Base-by-base conservation (phyloP, 345 rosid species). In the Eucalyptus urophylla region DNA sequence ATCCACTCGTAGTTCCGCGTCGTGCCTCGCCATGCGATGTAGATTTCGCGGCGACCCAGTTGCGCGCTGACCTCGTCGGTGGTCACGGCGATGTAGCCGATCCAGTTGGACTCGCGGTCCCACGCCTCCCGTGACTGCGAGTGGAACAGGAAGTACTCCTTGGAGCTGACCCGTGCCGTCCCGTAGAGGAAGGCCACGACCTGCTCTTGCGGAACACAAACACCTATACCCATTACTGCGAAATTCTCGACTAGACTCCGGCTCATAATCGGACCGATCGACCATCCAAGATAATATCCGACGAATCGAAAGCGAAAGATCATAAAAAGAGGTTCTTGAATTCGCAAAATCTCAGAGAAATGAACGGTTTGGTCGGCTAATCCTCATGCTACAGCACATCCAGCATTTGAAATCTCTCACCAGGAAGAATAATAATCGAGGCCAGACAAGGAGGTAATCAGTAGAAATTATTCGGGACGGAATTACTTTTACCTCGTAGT, bases 91-190 rank as follows among this genome's bases (percentile, higher is more conserved):
- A 96, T 93, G 94, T 95, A 97, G 86, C 99, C 99, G 51, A 97
- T 95, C 99, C 99, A 97, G 93, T 97, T 97, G 29, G 99, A 95
- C 89, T 97, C 99, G n/a, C 97, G 95, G 92, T 97, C 99, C 97
- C 99, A 96, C 12, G 96, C 92, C 51, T 96, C 99, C 9, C 97
- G 92, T 11, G 99, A 95, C 58, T 60, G 91, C 12, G 99, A 95
- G 86, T 87, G 97, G 90, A 96, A 95, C 80, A 97, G 89, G 91
- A 97, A 93, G 58, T 95, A 95, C 91, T 95, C 92, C 2, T 95
- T 93, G 69, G 92, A 62, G 88, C 93, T 89, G 81, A 97, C 92
- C 8, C 94, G 96, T 27, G 98, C 98, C 5, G 98, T 95, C 88
- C 94, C 99, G 80, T 97, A 97, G 87, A 97, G 97, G 72, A 95